phyloP scores from a whole-genome alignment of 306 rosid genomes.

The Pterocarpus macrocarpus region DNA sequence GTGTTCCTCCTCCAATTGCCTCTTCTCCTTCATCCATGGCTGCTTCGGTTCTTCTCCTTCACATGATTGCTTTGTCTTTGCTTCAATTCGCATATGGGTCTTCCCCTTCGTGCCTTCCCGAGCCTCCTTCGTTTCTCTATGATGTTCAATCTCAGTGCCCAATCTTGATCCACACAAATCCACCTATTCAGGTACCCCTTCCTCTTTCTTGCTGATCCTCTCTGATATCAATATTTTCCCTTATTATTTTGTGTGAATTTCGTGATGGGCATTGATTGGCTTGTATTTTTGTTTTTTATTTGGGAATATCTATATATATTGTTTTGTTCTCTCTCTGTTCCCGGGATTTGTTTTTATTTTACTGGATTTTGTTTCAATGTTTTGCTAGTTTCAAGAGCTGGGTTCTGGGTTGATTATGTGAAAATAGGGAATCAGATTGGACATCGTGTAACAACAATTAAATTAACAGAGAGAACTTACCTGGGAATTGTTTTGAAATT shows the following conservation, averaged over 20 bases:
- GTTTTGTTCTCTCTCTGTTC: conserved; percentile 2
- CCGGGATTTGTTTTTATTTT: background rate
- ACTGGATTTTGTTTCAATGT: background rate
- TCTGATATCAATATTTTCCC: background rate
- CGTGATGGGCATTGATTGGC: background rate
- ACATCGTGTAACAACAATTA: background rate
- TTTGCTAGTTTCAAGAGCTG: background rate
- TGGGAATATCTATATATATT: background rate
- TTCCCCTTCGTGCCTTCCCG: conserved; percentile 51
- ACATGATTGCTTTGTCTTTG: conserved; percentile 35
- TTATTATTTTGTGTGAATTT: background rate
- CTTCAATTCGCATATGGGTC: conserved; percentile 50
- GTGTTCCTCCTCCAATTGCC: conserved; percentile 35
- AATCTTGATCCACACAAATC: conserved; percentile 54
- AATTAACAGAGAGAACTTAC: background rate
- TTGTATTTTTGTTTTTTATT: background rate
- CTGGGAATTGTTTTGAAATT: background rate
- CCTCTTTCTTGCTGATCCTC: background rate
- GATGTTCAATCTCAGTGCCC: conserved; percentile 80
- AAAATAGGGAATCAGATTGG: conserved; percentile 10
- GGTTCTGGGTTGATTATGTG: background rate
- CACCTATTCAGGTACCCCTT: conserved; percentile 67
- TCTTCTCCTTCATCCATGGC: conserved; percentile 53
- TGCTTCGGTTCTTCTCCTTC: conserved; percentile 47
- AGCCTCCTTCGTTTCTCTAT: conserved; percentile 54